Conservation (phyloP, 31 red algal genomes). For the Endocladia muricata region DNA sequence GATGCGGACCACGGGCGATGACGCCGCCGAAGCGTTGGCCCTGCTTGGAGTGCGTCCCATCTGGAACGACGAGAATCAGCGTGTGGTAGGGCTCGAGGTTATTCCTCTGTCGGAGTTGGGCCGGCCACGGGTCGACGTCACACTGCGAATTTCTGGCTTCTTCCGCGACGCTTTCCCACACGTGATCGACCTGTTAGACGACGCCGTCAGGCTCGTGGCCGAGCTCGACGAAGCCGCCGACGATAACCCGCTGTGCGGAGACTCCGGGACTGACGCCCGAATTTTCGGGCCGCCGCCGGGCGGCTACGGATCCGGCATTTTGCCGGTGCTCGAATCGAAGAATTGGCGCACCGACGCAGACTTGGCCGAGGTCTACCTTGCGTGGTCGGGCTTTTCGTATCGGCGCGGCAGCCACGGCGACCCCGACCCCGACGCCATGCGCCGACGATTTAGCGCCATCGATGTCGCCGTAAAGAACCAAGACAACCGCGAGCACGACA, state of each 20-base stretch:
- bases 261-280: conserved; percentile 56
- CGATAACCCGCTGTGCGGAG: conserved; percentile 59
- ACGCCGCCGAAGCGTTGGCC: conserved; percentile 59
- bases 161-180: conserved; percentile 84
- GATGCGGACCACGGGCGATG: conserved; percentile 73
- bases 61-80: conserved; percentile 47
- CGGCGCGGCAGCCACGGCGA: conserved; percentile 28
- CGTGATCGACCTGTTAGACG: conserved; percentile 71
- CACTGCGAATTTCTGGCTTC: conserved; percentile 65
- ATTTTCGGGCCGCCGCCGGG: conserved; percentile 73
- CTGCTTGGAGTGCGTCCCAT: conserved; percentile 64
- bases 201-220: conserved; percentile 71
- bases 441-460: conserved; percentile 13
- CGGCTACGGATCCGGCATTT: conserved; percentile 65
- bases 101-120: conserved; percentile 71
- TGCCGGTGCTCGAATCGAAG: conserved; percentile 62
- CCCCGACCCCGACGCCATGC: no score
- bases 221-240: conserved; percentile 60
- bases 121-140: conserved; percentile 72
- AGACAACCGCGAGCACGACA: conserved; percentile 62
- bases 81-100: conserved; percentile 53
- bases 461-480: conserved; percentile 72
- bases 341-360: conserved; percentile 72
- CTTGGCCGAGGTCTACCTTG: conserved; percentile 68
- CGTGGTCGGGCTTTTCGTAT: conserved; percentile 65